Base-by-base conservation (phyloP, 2,329 filamentous ascomycete species). In the Sclerotinia spermophila region DNA sequence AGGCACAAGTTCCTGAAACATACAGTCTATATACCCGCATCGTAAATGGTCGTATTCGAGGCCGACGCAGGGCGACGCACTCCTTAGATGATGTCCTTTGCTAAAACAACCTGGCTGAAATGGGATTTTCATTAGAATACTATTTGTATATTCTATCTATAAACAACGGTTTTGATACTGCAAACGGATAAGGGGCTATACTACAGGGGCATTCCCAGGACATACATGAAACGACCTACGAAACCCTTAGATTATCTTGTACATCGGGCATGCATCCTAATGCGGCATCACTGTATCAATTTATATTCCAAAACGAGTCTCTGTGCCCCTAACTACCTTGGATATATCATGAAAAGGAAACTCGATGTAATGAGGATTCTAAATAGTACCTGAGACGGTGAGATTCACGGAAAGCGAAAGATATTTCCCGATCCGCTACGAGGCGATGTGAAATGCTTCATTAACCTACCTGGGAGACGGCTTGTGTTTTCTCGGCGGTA, bases 301-400 rank as follows among this genome's bases (percentile, higher is more conserved):
- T 61, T 40, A n/a, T 27, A 66, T 53, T 66, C 24, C 24, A 30
- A 30, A 66, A 40, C 13, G 24, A 33, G 33, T 21, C 7, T 60
- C 24, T 38, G 55, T 17, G 33, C 58, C n/a, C 38, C 40, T n/a
- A 61, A 42, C 4, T 17, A 61, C 44, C 58, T 44, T 61, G 58
- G 58, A 48, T 15, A 19, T 64, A 24, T 40, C 33, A n/a, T 51
- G 6, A 40, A 51, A 51, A n/a, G 44, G 24, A 30, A 21, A 27
- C 10, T 30, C 24, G 13, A 53, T 0, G 24, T 53, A 24, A 65
- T 51, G 17, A 21, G 13, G 33, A 4, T 53, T 65, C 61, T 13
- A 19, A 44, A 51, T 40, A 19, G 33, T 66, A 53, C 48, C 45
- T 66, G 62, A 66, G 62, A 66, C 45, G 45, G 55, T 27, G 45